Percentiles rank a stretch among this genome's conserved stretches.
Evolutionary conservation across 2,329 filamentous ascomycete genomes (phyloP).

Genomic region (Botryosphaeria dothidea): DNA sequence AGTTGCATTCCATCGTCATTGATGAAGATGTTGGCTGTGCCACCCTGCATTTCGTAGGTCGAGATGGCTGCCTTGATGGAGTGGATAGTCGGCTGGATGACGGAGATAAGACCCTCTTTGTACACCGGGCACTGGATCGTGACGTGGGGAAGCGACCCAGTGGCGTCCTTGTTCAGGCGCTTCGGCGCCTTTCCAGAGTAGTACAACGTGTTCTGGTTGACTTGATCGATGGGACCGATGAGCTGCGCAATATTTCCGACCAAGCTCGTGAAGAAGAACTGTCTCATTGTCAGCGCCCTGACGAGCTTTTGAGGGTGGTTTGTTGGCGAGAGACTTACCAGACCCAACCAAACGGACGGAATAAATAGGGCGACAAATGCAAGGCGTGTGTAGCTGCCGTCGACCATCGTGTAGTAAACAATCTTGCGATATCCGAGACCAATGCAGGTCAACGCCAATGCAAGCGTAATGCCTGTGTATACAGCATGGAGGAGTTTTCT

Average conservation of each 20-base stretch:
- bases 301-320: neutral
- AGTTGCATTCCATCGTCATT: slow-evolving; percentile 71
- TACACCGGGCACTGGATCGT: slow-evolving; percentile 83
- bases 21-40: slow-evolving; percentile 66
- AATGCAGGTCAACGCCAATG: neutral
- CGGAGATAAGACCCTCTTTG: slow-evolving; percentile 74
- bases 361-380: slow-evolving; percentile 65
- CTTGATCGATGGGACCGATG: slow-evolving; percentile 72
- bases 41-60: slow-evolving; percentile 56
- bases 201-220: slow-evolving; percentile 76
- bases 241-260: slow-evolving; percentile 74
- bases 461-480: slow-evolving; percentile 66
- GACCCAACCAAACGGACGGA: slow-evolving; percentile 61
- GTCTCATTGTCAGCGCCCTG: slow-evolving; percentile 17
- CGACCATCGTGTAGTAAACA: neutral
- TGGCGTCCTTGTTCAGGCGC: slow-evolving; percentile 51
- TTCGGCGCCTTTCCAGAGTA: slow-evolving; percentile 73
- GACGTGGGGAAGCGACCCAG: slow-evolving; percentile 64
- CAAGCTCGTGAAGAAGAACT: slow-evolving; percentile 75
- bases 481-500: slow-evolving; percentile 63
- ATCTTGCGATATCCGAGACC: neutral
- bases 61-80: slow-evolving; percentile 51
- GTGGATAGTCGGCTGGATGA: slow-evolving; percentile 15
- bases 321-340: too few relatives aligned
- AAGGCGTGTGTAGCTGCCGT: slow-evolving; percentile 58